Evolutionary conservation across 768 basidiomycete species (phyloP).

Genomic region (Hygrocybe coccinea): DNA sequence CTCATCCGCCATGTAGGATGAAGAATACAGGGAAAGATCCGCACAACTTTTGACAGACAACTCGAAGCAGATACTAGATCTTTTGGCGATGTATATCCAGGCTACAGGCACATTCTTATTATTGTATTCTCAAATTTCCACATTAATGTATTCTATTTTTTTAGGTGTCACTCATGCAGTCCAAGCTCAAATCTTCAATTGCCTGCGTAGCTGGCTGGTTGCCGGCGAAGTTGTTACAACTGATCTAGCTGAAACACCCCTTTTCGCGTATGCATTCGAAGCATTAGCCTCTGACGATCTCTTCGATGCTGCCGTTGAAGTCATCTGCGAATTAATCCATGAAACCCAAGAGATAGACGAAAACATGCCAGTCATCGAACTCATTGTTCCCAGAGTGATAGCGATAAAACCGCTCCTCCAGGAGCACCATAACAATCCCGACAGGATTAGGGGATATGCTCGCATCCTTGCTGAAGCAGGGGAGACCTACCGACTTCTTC

Average conservation of each 20-base stretch:
- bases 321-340: conserved; percentile 91
- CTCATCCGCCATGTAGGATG: conserved; percentile 48
- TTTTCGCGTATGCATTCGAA: conserved; percentile 79
- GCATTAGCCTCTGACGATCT: conserved; percentile 78
- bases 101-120: conserved; percentile 62
- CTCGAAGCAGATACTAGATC: conserved; percentile 63
- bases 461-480: conserved; percentile 96
- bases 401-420: conserved; percentile 60
- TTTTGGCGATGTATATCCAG: conserved; percentile 83
- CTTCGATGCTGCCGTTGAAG: conserved; percentile 91
- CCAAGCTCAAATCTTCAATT: conserved; percentile 77
- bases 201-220: conserved; percentile 80
- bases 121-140: not conserved
- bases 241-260: conserved; percentile 65
- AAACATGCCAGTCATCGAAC: conserved; percentile 82
- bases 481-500: conserved; percentile 86
- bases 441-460: conserved; percentile 84
- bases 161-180: conserved; percentile 80
- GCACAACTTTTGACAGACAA: conserved; percentile 60
- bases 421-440: conserved; percentile 68
- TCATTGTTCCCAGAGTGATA: conserved; percentile 83
- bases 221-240: conserved; percentile 75
- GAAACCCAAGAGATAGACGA: conserved; percentile 98
- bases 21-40: conserved; percentile 65
- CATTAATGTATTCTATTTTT: not conserved